Evolutionary conservation across 148 eudicot genomes (phyloP).

Genomic region (Simmondsia chinensis): DNA sequence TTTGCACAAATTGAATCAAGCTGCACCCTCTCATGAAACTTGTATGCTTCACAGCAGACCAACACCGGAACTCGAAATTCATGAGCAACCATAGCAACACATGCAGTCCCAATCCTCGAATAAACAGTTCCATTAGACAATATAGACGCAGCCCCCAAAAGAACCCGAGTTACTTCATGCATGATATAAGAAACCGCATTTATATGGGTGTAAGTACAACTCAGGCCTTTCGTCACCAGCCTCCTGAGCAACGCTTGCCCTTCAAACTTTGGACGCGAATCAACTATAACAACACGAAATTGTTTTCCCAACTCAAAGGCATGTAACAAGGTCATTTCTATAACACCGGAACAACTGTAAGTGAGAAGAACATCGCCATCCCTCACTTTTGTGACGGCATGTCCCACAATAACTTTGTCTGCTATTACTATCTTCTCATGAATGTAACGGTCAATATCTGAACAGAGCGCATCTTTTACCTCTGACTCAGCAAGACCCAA

Average conservation of each 20-base stretch:
- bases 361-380: slow-evolving; percentile 86
- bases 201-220: slow-evolving; percentile 85
- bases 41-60: slow-evolving; percentile 91
- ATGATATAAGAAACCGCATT: slow-evolving; percentile 87
- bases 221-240: slow-evolving; percentile 63
- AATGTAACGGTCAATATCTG: slow-evolving; percentile 62
- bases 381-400: slow-evolving; percentile 65
- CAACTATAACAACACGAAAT: slow-evolving; percentile 86
- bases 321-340: slow-evolving; percentile 63
- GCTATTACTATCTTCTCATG: slow-evolving; percentile 74
- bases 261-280: slow-evolving; percentile 85
- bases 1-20: slow-evolving; percentile 90
- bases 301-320: slow-evolving; percentile 71
- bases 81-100: slow-evolving; percentile 96
- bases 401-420: slow-evolving; percentile 55
- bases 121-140: slow-evolving; percentile 83
- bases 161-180: slow-evolving; percentile 81
- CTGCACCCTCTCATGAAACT: slow-evolving; percentile 87
- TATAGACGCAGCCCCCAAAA: slow-evolving; percentile 82
- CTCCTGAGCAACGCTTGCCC: slow-evolving; percentile 66
- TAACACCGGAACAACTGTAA: slow-evolving; percentile 60
- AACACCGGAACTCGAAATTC: slow-evolving; percentile 76
- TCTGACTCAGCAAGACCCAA: slow-evolving; percentile 50
- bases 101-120: slow-evolving; percentile 85
- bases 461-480: slow-evolving; percentile 48